These are phyloP conservation scores for Coelastrella sp. DNA, from an alignment of 139 green algal genomes.

Conservation along the genomic window DNA sequence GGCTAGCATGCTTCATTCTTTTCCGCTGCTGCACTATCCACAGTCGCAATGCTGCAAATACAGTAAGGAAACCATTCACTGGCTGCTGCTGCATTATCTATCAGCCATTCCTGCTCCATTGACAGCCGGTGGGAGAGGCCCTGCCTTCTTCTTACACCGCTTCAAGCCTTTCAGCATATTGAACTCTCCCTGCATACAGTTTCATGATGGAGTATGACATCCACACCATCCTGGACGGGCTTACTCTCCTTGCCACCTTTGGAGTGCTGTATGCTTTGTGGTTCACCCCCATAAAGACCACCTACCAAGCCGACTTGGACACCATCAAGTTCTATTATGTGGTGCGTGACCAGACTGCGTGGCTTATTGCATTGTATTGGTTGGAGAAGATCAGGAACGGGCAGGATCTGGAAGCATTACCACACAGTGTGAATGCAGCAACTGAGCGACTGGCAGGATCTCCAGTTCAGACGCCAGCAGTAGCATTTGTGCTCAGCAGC, in stretches of 20 bases:
- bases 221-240: conserved; percentile 95
- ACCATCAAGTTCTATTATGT: conserved; percentile 82
- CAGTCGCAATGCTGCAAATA: no score
- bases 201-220: conserved; percentile 99
- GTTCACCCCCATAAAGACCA: conserved; percentile 69
- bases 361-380: neutral
- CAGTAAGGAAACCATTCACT: no score
- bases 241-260: conserved; percentile 89
- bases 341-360: conserved; percentile 47
- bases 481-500: neutral
- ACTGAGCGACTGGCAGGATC: neutral
- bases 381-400: no score
- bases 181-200: conserved; percentile 53
- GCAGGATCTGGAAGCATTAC: neutral
- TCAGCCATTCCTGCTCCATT: no score
- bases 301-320: conserved; percentile 94
- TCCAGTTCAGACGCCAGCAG: neutral
- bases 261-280: conserved; percentile 92
- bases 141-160: neutral
- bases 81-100: no score
- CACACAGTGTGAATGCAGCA: no score
- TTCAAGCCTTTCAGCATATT: no score
- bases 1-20: no score
- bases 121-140: no score
- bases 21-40: no score